Conservation (phyloP, 768 basidiomycete genomes). For the Suillus subluteus region DNA sequence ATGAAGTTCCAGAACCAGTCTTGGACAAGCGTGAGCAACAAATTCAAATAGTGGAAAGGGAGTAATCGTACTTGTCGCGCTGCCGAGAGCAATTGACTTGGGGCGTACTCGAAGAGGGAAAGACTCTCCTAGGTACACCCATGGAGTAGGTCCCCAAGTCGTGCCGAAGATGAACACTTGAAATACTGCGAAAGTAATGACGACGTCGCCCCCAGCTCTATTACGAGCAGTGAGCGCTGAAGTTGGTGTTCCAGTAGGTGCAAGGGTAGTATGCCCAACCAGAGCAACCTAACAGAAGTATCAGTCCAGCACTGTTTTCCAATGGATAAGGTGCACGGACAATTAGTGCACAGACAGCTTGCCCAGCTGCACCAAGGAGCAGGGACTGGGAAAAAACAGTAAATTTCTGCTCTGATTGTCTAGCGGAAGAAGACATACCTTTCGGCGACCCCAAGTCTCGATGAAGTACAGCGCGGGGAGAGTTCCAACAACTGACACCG, state of each 20-base stretch:
- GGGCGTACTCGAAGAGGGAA: constrained; percentile 83
- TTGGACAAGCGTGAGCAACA: constrained; percentile 21
- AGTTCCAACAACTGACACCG: constrained; percentile 71
- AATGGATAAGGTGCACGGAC: constrained; percentile 36
- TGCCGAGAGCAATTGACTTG: constrained; percentile 78
- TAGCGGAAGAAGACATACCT: constrained; percentile 37
- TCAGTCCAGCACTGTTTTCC: background rate
- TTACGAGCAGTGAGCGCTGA: constrained; percentile 57
- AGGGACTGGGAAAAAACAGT: constrained; percentile 48
- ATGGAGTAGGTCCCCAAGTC: constrained; percentile 80
- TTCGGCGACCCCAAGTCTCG: constrained; percentile 75
- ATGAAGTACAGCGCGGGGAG: constrained; percentile 71
- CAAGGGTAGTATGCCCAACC: constrained; percentile 70
- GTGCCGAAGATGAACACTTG: constrained; percentile 73
- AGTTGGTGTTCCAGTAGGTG: constrained; percentile 51
- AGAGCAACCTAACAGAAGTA: constrained; percentile 55
- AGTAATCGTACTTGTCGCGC: constrained; percentile 46
- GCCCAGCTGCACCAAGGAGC: constrained; percentile 61
- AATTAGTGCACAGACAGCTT: constrained; percentile 66
- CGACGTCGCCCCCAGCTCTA: constrained; percentile 60
- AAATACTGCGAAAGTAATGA: constrained; percentile 79
- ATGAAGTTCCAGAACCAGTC: constrained; percentile 81
- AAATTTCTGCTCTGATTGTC: background rate
- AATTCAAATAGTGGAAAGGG: background rate
- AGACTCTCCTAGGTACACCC: constrained; percentile 79